Base-by-base conservation (phyloP, 1,139 yeast species). In the Yamadazyma friedrichii region DNA sequence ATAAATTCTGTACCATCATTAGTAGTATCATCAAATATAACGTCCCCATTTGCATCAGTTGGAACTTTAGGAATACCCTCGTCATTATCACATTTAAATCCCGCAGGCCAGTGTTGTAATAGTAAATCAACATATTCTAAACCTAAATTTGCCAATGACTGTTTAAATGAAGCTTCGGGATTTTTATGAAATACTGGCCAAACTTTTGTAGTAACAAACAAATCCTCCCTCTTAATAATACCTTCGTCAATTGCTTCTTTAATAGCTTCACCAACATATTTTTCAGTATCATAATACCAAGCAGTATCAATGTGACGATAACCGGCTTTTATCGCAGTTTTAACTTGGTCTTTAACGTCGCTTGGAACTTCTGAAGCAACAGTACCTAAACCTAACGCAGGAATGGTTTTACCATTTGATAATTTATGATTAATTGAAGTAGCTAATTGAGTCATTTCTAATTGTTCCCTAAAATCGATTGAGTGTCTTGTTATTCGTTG, bases 101-200 rank as follows among this genome's bases (percentile, higher is more conserved):
- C 54, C 17, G 74, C 47, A 4, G 85, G 86, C 84, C 84, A 80
- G 54, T 80, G 85, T 45, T 78, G 83, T 46, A 80, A 65, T 11
- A 72, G 59, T 43, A 80, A 60, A 52, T 80, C 84, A 31, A 78
- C 81, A 47, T 80, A 79, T 16, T 79, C 84, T 36, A 78, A 42
- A 1, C 77, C 74, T 42, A 78, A 55, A 15, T 54, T 58, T 3
- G 48, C 35, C 40, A 68, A 60, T 2, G 72, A 65, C 32, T 47
- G 39, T 31, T 67, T 65, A 32, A 68, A 53, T 2, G 72, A 65
- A 42, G 59, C 59, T 43, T 62, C 69, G 1, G 70, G 70, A 39
- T 46, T 57, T 31, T 58, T 59, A 46, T 55, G 55, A 40, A 49
- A 63, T 10, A 69, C 59, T 4, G 70, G 62, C 84, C 84, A 79